These are phyloP conservation scores for Penicillium coffeae DNA, from an alignment of 495 filamentous ascomycete species.

Conservation along the genomic window DNA sequence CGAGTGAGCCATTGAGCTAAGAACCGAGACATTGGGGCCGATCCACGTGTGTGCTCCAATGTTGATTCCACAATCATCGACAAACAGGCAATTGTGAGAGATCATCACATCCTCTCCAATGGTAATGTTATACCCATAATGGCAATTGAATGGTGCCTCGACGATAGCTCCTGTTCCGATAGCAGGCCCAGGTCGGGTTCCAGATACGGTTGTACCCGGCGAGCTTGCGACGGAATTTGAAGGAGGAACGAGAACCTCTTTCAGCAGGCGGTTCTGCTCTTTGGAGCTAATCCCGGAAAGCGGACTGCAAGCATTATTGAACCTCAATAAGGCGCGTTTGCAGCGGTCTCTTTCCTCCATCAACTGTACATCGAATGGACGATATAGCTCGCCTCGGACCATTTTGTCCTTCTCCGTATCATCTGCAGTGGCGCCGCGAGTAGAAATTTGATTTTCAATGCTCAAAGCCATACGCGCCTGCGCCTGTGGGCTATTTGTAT, in stretches of 20 bases:
- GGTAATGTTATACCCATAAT: constrained; percentile 92
- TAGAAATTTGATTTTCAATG: constrained; percentile 43
- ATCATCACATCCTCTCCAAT: constrained; percentile 87
- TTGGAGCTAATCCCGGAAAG: constrained; percentile 68
- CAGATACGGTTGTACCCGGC: constrained; percentile 21
- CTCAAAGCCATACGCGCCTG: constrained; percentile 45
- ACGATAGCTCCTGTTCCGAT: constrained; percentile 76
- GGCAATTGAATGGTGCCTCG: constrained; percentile 87
- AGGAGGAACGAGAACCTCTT: constrained; percentile 58
- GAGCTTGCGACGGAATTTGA: constrained; percentile 38
- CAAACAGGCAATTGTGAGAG: constrained; percentile 79
- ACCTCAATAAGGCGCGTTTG: constrained; percentile 76
- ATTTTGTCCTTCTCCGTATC: constrained; percentile 91
- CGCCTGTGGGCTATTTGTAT: constrained; percentile 42
- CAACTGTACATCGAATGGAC: constrained; percentile 71
- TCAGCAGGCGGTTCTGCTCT: constrained; percentile 77
- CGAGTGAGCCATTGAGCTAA: constrained; percentile 69
- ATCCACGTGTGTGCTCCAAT: constrained; percentile 79
- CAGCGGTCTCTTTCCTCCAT: constrained; percentile 84
- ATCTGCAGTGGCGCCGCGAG: constrained; percentile 27
- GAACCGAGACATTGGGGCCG: constrained; percentile 83
- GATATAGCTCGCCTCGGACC: constrained; percentile 77
- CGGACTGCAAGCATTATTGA: constrained; percentile 86
- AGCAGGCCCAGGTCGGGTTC: not conserved
- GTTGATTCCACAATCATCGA: constrained; percentile 69